phyloP scores from a whole-genome alignment of 768 basidiomycete species.

The Pulveroboletus sp. region DNA sequence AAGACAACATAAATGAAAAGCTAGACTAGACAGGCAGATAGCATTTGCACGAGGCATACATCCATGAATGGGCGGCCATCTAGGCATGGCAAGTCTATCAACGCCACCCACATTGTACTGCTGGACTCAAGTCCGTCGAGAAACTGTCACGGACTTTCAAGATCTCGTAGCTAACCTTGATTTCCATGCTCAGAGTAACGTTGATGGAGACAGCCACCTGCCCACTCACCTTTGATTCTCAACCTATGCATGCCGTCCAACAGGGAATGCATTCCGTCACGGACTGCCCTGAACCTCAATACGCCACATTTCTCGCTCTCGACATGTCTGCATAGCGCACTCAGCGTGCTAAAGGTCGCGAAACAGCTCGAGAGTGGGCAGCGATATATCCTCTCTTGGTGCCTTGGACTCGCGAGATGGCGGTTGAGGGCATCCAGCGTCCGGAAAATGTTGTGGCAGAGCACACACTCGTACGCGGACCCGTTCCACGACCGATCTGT shows the following conservation, averaged over 20 bases:
- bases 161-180: slow-evolving; percentile 11
- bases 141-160: slow-evolving; percentile 27
- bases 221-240: slow-evolving; percentile 8
- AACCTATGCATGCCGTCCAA: slow-evolving; percentile 15
- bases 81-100: not conserved
- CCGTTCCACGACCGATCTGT: slow-evolving; percentile 42
- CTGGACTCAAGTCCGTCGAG: not conserved
- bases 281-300: slow-evolving; percentile 40
- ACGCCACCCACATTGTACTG: slow-evolving; percentile 8
- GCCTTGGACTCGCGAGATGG: slow-evolving; percentile 60
- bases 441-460: slow-evolving; percentile 46
- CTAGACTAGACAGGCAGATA: slow-evolving; percentile 1
- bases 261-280: slow-evolving; percentile 36
- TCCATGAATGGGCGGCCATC: slow-evolving; percentile 22
- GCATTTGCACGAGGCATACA: slow-evolving; percentile 10
- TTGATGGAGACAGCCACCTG: not conserved
- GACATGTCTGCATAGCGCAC: slow-evolving; percentile 58
- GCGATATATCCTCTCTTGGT: slow-evolving; percentile 47
- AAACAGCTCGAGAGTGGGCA: slow-evolving; percentile 49
- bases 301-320: slow-evolving; percentile 61
- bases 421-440: slow-evolving; percentile 47
- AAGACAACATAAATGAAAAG: slow-evolving; percentile 9
- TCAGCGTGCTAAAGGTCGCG: slow-evolving; percentile 44
- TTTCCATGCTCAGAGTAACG: slow-evolving; percentile 6
- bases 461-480: slow-evolving; percentile 53